phyloP scores from a whole-genome alignment of 371 early-diverging fungal species.

The Zychaea mexicana region DNA sequence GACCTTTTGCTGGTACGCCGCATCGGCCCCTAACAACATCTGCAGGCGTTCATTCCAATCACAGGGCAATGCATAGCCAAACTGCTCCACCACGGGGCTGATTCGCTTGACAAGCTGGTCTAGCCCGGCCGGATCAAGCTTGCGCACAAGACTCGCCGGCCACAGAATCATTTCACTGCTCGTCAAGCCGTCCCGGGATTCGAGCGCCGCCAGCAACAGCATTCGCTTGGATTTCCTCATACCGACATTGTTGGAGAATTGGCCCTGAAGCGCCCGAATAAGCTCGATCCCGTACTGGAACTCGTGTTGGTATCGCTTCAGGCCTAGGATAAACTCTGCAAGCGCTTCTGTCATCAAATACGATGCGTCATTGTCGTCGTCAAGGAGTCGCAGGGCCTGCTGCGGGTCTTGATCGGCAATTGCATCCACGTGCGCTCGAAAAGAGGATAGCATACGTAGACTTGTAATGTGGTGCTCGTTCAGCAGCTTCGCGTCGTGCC shows the following conservation, averaged over 20 bases:
- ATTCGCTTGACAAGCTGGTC: constrained; percentile 9
- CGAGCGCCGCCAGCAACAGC: constrained; percentile 55
- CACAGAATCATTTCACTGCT: constrained; percentile 18
- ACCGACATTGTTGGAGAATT: constrained; percentile 42
- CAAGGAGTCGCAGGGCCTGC: constrained; percentile 51
- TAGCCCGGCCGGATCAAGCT: constrained; percentile 22
- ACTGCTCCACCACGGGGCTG: background rate
- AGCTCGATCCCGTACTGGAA: constrained; percentile 57
- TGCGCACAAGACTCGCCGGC: constrained; percentile 30
- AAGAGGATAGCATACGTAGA: constrained; percentile 79
- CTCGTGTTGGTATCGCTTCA: constrained; percentile 52
- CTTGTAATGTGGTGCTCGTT: constrained; percentile 55
- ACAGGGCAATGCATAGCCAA: constrained; percentile 2
- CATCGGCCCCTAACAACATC: constrained; percentile 9
- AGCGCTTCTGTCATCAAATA: constrained; percentile 41
- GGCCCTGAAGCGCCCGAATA: constrained; percentile 50
- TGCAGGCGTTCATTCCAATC: constrained; percentile 23
- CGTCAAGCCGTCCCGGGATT: constrained; percentile 29
- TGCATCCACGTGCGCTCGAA: constrained; percentile 56
- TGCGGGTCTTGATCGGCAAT: constrained; percentile 45
- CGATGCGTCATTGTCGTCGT: constrained; percentile 50
- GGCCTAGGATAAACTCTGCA: constrained; percentile 36
- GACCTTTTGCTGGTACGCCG: constrained; percentile 20
- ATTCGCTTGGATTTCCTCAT: constrained; percentile 52
- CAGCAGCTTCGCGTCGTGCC: constrained; percentile 28